These are phyloP conservation scores for Petasospora fabianii DNA, from an alignment of 1,139 yeast genomes.

Conservation along the genomic window DNA sequence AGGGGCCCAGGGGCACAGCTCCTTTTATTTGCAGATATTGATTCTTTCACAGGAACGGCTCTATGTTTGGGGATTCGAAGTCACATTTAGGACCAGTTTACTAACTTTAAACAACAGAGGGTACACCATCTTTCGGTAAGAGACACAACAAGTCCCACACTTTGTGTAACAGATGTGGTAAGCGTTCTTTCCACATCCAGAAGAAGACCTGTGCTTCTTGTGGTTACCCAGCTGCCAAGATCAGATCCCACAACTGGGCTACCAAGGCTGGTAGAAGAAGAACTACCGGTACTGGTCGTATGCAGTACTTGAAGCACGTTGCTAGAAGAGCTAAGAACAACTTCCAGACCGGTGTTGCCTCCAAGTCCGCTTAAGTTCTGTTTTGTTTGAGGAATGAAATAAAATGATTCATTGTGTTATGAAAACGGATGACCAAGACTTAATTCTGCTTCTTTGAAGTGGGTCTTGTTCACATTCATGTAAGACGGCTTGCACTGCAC, in stretches of 20 bases:
- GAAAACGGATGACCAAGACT: constrained; percentile 9
- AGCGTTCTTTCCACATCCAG: constrained; percentile 98
- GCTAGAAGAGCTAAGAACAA: constrained; percentile 98
- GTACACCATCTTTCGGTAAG: constrained; percentile 99
- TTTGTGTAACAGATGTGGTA: constrained; percentile 99
- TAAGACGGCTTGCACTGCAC: too few relatives aligned
- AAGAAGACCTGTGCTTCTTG: constrained; percentile 98
- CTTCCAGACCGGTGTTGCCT: constrained; percentile 86
- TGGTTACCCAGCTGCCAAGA: constrained; percentile 99
- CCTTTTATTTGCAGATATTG: too few relatives aligned
- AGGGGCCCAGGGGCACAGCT: too few relatives aligned
- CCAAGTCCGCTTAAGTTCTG: constrained; percentile 35
- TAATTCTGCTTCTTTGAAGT: too few relatives aligned
- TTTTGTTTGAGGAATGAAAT: constrained; percentile 11
- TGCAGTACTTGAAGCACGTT: constrained; percentile 96
- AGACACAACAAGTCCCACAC: constrained; percentile 99
- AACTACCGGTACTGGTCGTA: constrained; percentile 99
- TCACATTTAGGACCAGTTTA: constrained; percentile 1
- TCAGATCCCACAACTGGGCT: constrained; percentile 99
- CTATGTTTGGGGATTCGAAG: background rate
- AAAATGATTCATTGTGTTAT: constrained; percentile 14
- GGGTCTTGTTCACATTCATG: too few relatives aligned
- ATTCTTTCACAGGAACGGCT: background rate
- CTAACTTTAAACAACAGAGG: constrained; percentile 57
- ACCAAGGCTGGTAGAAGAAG: constrained; percentile 99